A percentile compares a stretch with the other conserved stretches of the same genome.
Conservation (phyloP, 2,329 filamentous ascomycete genomes). For the Cucurbitaria berberidis region DNA sequence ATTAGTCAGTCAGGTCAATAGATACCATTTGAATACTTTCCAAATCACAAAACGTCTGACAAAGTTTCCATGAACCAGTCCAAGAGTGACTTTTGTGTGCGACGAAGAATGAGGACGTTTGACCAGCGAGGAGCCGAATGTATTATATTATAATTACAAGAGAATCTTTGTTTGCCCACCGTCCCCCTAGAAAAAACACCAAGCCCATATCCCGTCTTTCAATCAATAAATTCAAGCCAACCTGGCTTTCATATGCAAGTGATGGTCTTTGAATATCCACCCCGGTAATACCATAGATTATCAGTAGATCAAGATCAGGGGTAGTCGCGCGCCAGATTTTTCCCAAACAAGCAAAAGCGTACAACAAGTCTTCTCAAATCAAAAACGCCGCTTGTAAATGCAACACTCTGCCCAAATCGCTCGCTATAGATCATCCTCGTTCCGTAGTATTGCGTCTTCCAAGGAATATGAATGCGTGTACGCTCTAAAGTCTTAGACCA, state of each 20-base stretch:
- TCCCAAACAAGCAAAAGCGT: conserved; percentile 8
- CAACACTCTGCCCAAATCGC: conserved; percentile 14
- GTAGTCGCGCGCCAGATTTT: conserved; percentile 20
- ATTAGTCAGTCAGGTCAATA: no score
- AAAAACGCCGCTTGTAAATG: conserved; percentile 13
- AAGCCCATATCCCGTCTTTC: neutral
- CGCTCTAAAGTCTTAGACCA: conserved; percentile 30
- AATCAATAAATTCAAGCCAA: neutral
- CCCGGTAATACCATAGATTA: conserved; percentile 6
- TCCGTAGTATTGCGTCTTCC: conserved; percentile 6
- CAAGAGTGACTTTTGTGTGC: no score
- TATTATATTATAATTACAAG: conserved; percentile 7
- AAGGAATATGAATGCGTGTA: neutral
- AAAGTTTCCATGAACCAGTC: neutral
- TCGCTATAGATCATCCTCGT: conserved; percentile 16
- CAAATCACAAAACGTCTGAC: neutral
- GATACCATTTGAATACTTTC: neutral
- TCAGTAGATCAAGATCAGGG: conserved; percentile 13
- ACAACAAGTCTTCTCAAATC: conserved; percentile 2
- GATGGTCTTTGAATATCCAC: neutral
- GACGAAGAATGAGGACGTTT: no score
- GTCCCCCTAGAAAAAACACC: neutral
- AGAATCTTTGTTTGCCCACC: neutral
- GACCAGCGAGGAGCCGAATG: neutral
- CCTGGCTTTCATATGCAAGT: neutral